Evolutionary conservation across 2,329 filamentous ascomycete genomes (phyloP), one percentile per base, ranked within the genome.

Genomic region (Pleurostoma richardsiae): DNA sequence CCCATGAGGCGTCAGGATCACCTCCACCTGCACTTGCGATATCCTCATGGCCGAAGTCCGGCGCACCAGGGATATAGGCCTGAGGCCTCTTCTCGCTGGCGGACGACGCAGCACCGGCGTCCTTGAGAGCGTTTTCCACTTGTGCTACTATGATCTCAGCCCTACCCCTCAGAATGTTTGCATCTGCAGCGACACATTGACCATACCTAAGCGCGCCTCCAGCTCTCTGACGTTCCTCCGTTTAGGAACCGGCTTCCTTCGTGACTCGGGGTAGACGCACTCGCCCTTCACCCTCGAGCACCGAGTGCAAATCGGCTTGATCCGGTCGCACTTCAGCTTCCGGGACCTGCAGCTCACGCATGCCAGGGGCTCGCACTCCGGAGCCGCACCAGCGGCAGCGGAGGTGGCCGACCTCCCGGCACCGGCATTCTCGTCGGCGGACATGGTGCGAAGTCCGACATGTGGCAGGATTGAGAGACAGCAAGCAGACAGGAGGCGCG

Each of bases 151-250:
- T 43, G 52, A 48, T 41, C 48, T 50, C 56, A 57, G 52, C 27
- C 27, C 49, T n/a, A 45, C 27, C 30, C 28, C 36, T 44, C 10
- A 27, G 11, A 29, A 36, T 29, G 38, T 28, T 31, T 47, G 41
- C 43, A 31, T 30, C 46, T 11, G 4, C 29, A 40, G 33, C 11
- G 39, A 19, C 6, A 45, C 38, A 42, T 48, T 28, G 41, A 44
- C 44, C 72, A 54, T 80, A 94, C 88, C 87, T 61, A 96, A 71
- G 59, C 92, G 80, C 53, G 89, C 89, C 66, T 96, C 92, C 48
- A 96, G 72, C 61, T 94, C 86, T 70, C 88, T 94, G 51, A 96
- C 91, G 65, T 96, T 96, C 54, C 88, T 84, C 59, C 90, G 77
- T 71, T 95, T 96, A 26, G 88, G 86, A 4, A 89, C 87, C 46